Base-by-base conservation (phyloP, 805 yeast genomes). In the Sugiyamaella marilandica region DNA sequence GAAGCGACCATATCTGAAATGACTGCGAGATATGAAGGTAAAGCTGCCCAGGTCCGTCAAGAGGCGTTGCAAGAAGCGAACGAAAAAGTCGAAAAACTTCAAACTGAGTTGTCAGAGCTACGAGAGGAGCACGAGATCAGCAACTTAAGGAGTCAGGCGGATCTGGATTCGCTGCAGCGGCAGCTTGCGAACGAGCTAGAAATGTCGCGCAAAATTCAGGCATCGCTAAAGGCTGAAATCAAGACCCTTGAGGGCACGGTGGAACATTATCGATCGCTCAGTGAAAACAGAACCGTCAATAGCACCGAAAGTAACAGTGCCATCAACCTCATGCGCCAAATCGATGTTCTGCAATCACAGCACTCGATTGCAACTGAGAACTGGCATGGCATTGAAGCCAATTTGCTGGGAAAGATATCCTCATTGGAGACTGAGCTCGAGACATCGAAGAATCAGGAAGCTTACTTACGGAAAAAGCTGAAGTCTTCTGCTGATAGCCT, bases 361-460 rank as follows among this genome's bases (percentile, higher is more conserved):
- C 84, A 87, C 58, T 78, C 86, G 7, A 77, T 83, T 13, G 85
- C 92, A 0, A 84, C 84, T 52, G 88, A 84, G 57, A 87, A 85
- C 65, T 88, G 96, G 95, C 83, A 85, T 52, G 72, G 82, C 16
- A 82, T 89, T 41, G 97, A 94, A 66, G 77, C 85, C 37, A 74
- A 81, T 2, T 73, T 89, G 54, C 71, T 75, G 55, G 65, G 70
- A 8, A 78, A 77, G 53, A 73, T 83, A 16, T 65, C 77, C 10
- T 24, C 51, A 9, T 49, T 62, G 19, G 65, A 64, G 41, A 46
- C 47, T 29, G 64, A 62, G 11, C 43, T 56, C 2, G 58, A 56
- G n/a, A 55, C 55, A 18, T 21, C 41, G 16, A 54, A 55, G 35
- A 41, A 50, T 7, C 49, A 59, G 10, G 66, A 62, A 29, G 35